phyloP scores from a whole-genome alignment of 1,284 basidiomycete genomes.

The Trametes polyzona region DNA sequence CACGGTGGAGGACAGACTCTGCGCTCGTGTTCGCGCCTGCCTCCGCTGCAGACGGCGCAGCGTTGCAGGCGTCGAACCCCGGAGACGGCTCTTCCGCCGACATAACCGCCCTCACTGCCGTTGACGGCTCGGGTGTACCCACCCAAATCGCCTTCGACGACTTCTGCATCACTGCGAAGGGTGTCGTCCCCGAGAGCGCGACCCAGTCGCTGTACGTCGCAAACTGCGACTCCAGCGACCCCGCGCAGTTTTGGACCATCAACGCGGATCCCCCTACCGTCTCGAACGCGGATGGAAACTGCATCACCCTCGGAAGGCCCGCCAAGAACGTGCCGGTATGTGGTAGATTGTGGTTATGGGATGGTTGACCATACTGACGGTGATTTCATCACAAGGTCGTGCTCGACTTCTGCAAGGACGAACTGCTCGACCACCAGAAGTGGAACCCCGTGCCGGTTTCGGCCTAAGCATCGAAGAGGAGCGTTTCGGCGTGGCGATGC shows the following conservation, averaged over 20 bases:
- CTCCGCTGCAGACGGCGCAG: not conserved
- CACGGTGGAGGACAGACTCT: not conserved
- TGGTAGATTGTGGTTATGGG: not conserved
- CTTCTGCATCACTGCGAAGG: constrained; percentile 19
- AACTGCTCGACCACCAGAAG: constrained; percentile 2
- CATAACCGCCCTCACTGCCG: constrained; percentile 12
- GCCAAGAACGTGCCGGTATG: constrained; percentile 6
- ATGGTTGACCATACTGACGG: not conserved
- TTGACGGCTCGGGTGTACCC: constrained; percentile 8
- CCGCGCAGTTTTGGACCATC: constrained; percentile 12
- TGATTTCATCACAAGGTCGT: not conserved
- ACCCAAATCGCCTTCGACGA: constrained; percentile 15
- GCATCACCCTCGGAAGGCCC: constrained; percentile 16
- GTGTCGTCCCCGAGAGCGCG: constrained; percentile 12
- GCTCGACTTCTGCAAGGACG: constrained; percentile 6
- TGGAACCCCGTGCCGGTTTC: constrained; percentile 10
- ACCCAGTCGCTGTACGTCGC: constrained; percentile 16
- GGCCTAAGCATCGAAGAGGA: not conserved
- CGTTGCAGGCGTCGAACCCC: constrained; percentile 1
- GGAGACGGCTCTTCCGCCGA: constrained; percentile 18
- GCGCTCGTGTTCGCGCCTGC: constrained; percentile 18
- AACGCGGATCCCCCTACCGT: constrained; percentile 12
- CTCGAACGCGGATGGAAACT: constrained; percentile 25
- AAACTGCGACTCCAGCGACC: constrained; percentile 11
- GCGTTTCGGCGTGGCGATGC: not conserved